phyloP scores from a whole-genome alignment of 2,329 filamentous ascomycete species.

The Hypoxylon sp. region DNA sequence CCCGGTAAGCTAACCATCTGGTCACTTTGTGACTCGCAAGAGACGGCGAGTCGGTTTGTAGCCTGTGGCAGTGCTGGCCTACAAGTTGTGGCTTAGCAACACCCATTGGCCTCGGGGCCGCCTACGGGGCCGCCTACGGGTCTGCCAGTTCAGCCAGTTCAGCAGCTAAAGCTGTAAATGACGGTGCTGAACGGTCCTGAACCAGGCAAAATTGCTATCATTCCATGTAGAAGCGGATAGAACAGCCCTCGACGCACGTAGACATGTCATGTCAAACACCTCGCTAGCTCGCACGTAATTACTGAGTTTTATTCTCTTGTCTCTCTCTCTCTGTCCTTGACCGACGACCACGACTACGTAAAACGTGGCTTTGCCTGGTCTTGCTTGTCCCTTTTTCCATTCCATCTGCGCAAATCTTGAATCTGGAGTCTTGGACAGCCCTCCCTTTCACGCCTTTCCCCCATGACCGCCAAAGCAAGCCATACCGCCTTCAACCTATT shows the following conservation, averaged over 20 bases:
- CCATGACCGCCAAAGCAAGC: constrained; percentile 21
- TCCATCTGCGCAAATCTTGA: background rate
- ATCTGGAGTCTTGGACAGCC: constrained; percentile 3
- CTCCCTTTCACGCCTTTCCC: constrained; percentile 33
- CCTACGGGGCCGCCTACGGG: too few species aligned
- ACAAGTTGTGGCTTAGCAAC: too few species aligned
- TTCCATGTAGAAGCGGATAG: constrained; percentile 9
- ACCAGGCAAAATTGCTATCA: background rate
- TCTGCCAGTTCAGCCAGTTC: too few species aligned
- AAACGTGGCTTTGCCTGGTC: constrained; percentile 13
- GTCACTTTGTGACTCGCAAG: too few species aligned
- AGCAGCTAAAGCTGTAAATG: background rate
- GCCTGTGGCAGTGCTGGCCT: too few species aligned
- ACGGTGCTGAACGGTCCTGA: background rate
- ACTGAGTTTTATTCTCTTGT: too few species aligned
- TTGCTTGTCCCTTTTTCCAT: constrained; percentile 22
- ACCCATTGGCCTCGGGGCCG: too few species aligned
- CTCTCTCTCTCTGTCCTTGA: too few species aligned
- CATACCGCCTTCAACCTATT: constrained; percentile 27
- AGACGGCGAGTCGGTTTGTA: too few species aligned
- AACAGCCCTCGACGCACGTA: constrained; percentile 11
- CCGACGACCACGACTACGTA: too few species aligned
- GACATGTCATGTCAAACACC: background rate
- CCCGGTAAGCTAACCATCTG: too few species aligned
- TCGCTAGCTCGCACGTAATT: background rate